Percentiles rank a stretch among this genome's conserved stretches.
phyloP scores from a whole-genome alignment of 2,329 filamentous ascomycete species.

The Phialocephala sp. region DNA sequence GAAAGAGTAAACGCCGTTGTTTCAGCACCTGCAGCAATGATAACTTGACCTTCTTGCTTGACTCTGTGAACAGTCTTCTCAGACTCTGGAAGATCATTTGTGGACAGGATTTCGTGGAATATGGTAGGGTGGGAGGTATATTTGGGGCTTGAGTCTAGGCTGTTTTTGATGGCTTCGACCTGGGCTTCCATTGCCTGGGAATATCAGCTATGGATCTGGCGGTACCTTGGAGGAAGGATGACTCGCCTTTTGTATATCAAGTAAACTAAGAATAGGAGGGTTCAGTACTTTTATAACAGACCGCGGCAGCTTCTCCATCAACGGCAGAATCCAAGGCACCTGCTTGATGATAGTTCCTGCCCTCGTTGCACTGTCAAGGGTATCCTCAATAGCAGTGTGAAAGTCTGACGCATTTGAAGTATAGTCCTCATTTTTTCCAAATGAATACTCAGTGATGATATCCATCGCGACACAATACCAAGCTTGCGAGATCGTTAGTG shows the following conservation, averaged over 20 bases:
- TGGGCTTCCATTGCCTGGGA: background rate
- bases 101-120: slow-evolving; percentile 30
- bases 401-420: slow-evolving; percentile 32
- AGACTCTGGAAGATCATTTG: slow-evolving; percentile 27
- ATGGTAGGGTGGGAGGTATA: no score
- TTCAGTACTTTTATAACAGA: background rate
- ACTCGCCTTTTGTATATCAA: slow-evolving; percentile 27
- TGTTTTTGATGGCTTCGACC: no score
- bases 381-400: slow-evolving; percentile 19
- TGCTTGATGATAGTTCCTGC: slow-evolving; percentile 31
- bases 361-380: slow-evolving; percentile 25
- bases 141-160: no score
- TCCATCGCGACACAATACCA: slow-evolving; percentile 37
- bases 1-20: slow-evolving; percentile 29
- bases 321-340: slow-evolving; percentile 30
- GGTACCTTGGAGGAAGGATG: no score
- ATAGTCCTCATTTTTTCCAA: slow-evolving; percentile 35
- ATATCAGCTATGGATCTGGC: no score
- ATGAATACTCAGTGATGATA: slow-evolving; percentile 41
- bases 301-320: background rate
- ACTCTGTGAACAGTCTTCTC: slow-evolving; percentile 28
- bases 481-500: slow-evolving; percentile 27
- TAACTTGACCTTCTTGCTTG: slow-evolving; percentile 32
- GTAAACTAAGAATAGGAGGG: slow-evolving; percentile 25
- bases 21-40: slow-evolving; percentile 32